Evolutionary conservation across 176 grass and related monocot genomes (phyloP), one percentile per base, ranked within the genome.

Genomic region (Oryza meridionalis): DNA sequence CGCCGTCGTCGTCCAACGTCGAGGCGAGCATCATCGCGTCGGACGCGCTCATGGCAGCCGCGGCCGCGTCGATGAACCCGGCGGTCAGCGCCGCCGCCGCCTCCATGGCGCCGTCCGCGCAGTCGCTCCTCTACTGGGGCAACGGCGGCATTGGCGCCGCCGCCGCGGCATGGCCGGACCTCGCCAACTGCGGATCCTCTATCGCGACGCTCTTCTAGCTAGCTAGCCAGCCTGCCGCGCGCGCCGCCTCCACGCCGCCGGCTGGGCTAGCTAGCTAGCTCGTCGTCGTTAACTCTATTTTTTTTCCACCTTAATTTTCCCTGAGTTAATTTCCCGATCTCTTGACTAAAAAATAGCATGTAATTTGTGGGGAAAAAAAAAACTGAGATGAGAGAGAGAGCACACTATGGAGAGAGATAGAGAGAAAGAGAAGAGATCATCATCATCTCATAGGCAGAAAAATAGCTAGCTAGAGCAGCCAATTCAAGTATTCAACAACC

Each of bases 171-270:
- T 91, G 91, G 86, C 79, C 91, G 7, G 91, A 93, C 70, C 78
- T 85, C 16, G 69, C 86, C 38, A 96, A 93, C 65, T 96, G 82
- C 45, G 94, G 91, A 87, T 89, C 94, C 50, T 96, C 94, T 46
- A 88, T 96, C 65, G 91, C 94, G 59, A 92, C 94, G 82, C 85
- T 96, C 75, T 91, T 96, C 86, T 96, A 92, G 86, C 67, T 21
- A 42, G 59, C 63, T n/a, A n/a, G n/a, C 29, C 62, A 12, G 12
- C 46, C 12, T 16, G 3, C 26, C 6, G 35, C 4, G 35, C 4
- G 35, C 35, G 53, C 53, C 53, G 17, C 19, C 53, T 55, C 50
- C 16, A 55, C 5, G 50, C 50, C 17, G 19, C 53, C 53, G 53
- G 17, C n/a, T 9, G 67, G 47, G 29, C 29, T 31, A 31, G 29